Conservation (phyloP, 345 rosid genomes). For the Eucalyptus victrix region DNA sequence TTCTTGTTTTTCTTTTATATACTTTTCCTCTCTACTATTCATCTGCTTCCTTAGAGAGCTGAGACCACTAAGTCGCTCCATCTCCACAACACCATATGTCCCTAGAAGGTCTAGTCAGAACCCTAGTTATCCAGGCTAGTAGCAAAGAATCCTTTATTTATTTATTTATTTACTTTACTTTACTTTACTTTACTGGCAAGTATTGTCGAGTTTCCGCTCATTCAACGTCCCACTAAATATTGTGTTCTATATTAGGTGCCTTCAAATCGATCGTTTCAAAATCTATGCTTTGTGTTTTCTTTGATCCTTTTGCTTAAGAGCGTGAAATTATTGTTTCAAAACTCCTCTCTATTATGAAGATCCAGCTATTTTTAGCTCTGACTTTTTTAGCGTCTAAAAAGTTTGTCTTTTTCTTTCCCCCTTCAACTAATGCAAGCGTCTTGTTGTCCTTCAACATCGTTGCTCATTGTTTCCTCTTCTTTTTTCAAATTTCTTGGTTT, state of each 20-base stretch:
- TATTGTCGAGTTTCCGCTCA: too few species aligned
- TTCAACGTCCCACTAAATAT: neutral
- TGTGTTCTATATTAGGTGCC: neutral
- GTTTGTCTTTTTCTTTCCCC: too few species aligned
- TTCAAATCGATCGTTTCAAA: neutral
- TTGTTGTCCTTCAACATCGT: too few species aligned
- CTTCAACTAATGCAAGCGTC: too few species aligned
- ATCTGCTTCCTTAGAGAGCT: neutral
- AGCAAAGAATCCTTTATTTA: neutral
- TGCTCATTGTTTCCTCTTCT: too few species aligned
- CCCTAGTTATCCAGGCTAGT: fast-evolving
- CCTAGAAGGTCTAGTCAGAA: fast-evolving
- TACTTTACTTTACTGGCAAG: neutral
- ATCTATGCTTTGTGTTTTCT: too few species aligned
- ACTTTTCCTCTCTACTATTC: neutral
- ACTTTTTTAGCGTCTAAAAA: too few species aligned
- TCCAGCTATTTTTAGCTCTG: too few species aligned
- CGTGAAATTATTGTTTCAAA: neutral
- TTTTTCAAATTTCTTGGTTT: too few species aligned
- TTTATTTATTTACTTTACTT: neutral
- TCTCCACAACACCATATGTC: too few species aligned
- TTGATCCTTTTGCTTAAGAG: neutral
- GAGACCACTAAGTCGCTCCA: fast-evolving
- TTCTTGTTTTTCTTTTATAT: neutral
- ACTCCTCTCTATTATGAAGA: neutral